phyloP scores from a whole-genome alignment of 1,139 yeast species.

The Yamadazyma membranifaciens region DNA sequence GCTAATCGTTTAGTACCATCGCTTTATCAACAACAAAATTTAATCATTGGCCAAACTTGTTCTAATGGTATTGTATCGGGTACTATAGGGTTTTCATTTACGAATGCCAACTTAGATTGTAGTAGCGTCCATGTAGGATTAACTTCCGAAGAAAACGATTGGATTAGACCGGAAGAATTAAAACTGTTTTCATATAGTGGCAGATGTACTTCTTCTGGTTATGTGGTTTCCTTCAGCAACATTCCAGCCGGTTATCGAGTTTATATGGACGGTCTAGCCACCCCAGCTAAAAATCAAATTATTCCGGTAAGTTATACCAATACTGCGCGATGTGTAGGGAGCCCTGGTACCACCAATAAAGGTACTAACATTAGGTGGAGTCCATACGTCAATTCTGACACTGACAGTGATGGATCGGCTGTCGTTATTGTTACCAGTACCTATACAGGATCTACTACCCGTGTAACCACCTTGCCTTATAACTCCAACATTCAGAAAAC shows the following conservation, averaged over 20 bases:
- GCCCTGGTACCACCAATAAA: background rate
- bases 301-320: constrained; percentile 1
- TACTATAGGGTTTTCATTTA: constrained; percentile 19
- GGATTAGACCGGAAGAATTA: constrained; percentile 19
- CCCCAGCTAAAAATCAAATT: background rate
- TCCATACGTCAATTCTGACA: constrained; percentile 11
- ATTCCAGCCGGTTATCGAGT: constrained; percentile 34
- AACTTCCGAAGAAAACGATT: constrained; percentile 22
- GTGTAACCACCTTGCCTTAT: constrained; percentile 19
- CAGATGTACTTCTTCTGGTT: constrained; percentile 17
- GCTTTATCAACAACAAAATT: constrained; percentile 16
- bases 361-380: constrained; percentile 6
- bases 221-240: constrained; percentile 17
- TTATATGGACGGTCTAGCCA: constrained; percentile 21
- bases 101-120: constrained; percentile 22
- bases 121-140: constrained; percentile 19
- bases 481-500: constrained; percentile 17
- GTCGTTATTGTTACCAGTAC: constrained; percentile 23
- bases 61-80: constrained; percentile 24
- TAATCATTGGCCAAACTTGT: constrained; percentile 22
- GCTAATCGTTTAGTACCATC: constrained; percentile 17
- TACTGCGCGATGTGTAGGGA: background rate
- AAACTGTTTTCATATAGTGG: constrained; percentile 10
- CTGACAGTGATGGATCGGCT: constrained; percentile 22
- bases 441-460: constrained; percentile 22